Evolutionary conservation across 371 early-diverging fungal species (phyloP), one percentile per base, ranked within the genome.

Genomic region (Apophysomyces variabilis): DNA sequence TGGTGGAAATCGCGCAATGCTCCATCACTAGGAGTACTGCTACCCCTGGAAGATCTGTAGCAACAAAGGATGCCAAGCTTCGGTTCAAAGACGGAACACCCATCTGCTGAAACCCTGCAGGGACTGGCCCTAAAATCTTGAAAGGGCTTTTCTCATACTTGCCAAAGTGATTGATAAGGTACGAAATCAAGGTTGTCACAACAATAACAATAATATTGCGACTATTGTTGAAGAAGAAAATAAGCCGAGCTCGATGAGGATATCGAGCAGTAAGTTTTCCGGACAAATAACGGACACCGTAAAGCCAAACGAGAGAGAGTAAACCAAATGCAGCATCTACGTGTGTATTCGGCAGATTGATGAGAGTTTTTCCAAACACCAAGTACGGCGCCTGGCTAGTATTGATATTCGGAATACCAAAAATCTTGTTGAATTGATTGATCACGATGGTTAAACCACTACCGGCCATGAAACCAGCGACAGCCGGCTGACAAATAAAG

Each of bases 1-100:
- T 89, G 69, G 91, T 91, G 58, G 88, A 79, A 58, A 96, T 89
- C 7, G 95, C 92, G 68, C 94, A 87, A 70, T 95, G 95, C 74
- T 97, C 97, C 76, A 96, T 78, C 54, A 96, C 79, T 45, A 87
- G 70, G 11, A 96, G 82, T n/a, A 95, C 78, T 9, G 89, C 79
- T 16, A 93, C 84, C 26, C 89, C 87, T 4, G 87, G 83, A 7
- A 92, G 62, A 64, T 90, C 82, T 9, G 79, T 67, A 0, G 73
- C 65, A 36, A 94, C 75, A 12, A 68, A 66, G 5, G 77, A 62
- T 2, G 89, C 61, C 18, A 90, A 7, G 5, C 57, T 70, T 2
- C 76, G 64, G 3, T 77, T 67, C 38, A 90, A 57, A 0, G 66
- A 41, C 5, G 93, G 90, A 1, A 87, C 80, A 1, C 65, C 72